Conservation (phyloP, 768 basidiomycete species). For the Rhodotorula toruloides region DNA sequence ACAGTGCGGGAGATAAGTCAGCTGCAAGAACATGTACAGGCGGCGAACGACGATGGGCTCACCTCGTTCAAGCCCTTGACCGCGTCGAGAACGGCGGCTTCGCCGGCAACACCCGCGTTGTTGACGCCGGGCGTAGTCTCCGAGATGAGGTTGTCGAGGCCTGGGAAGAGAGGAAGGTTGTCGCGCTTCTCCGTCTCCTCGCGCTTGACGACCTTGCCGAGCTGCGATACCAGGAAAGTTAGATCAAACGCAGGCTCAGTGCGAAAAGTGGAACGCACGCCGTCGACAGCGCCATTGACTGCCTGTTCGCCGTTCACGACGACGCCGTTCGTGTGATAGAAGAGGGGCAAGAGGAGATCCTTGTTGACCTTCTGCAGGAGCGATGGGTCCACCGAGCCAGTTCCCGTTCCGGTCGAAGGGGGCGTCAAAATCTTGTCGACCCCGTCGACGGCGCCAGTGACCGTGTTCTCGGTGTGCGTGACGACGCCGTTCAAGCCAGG, state of each 20-base stretch:
- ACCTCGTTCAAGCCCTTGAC: too few species aligned
- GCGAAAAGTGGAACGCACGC: not conserved
- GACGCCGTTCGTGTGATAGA: conserved; percentile 9
- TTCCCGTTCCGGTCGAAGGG: not conserved
- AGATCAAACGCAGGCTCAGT: not conserved
- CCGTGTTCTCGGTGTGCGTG: not conserved
- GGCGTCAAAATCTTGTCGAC: not conserved
- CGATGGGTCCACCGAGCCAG: not conserved
- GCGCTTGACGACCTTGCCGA: not conserved
- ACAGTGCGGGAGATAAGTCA: too few species aligned
- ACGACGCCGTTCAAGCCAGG: not conserved
- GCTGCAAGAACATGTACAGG: too few species aligned
- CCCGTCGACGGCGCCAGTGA: not conserved
- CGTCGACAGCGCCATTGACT: not conserved
- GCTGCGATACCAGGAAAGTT: not conserved
- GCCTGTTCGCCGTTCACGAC: conserved; percentile 10
- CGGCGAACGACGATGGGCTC: too few species aligned
- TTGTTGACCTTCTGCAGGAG: too few species aligned
- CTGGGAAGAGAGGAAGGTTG: not conserved
- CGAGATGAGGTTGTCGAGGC: not conserved
- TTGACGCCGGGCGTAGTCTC: not conserved
- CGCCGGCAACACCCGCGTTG: not conserved
- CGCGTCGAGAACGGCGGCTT: not conserved
- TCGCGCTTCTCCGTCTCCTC: conserved; percentile 1
- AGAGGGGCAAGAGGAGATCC: conserved; percentile 4